These are phyloP conservation scores for Globisporangium perplexum DNA, from an alignment of 352 stramenopile species.

Conservation along the genomic window DNA sequence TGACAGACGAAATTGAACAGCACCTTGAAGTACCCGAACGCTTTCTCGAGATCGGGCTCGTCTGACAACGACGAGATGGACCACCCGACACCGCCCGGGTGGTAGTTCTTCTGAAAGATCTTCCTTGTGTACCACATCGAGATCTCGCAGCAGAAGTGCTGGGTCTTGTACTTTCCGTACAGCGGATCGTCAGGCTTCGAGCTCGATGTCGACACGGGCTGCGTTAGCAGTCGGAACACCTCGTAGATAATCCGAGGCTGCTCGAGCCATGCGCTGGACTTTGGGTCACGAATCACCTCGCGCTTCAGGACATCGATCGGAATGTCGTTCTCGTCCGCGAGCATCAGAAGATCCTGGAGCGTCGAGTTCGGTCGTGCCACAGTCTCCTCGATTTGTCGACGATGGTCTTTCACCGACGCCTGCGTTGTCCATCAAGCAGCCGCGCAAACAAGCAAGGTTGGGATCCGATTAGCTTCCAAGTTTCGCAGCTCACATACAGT, in stretches of 20 bases:
- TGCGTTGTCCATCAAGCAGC: conserved; percentile 13
- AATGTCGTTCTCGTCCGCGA: conserved; percentile 62
- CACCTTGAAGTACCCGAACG: conserved; percentile 69
- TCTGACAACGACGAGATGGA: conserved; percentile 25
- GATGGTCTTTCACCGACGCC: conserved; percentile 84
- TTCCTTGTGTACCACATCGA: conserved; percentile 66
- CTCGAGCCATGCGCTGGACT: conserved; percentile 66
- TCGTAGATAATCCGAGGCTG: conserved; percentile 81
- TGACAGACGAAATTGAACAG: conserved; percentile 81
- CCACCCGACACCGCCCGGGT: conserved; percentile 27
- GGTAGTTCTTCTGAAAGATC: conserved; percentile 66
- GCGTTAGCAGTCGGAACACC: conserved; percentile 66
- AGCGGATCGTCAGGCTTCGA: conserved; percentile 43
- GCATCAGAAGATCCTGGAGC: conserved; percentile 51
- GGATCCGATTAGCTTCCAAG: not conserved
- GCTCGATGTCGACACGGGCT: conserved; percentile 22
- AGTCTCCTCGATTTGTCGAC: conserved; percentile 78
- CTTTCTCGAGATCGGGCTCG: conserved; percentile 43
- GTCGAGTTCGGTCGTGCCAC: conserved; percentile 53
- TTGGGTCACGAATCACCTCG: conserved; percentile 68
- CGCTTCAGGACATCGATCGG: conserved; percentile 72
- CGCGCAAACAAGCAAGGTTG: not conserved
- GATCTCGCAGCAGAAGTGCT: conserved; percentile 84
- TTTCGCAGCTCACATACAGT: not conserved
- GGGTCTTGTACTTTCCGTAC: conserved; percentile 80